Evolutionary conservation across 768 basidiomycete species (phyloP).

Genomic region (Gloeophyllum trabeum): DNA sequence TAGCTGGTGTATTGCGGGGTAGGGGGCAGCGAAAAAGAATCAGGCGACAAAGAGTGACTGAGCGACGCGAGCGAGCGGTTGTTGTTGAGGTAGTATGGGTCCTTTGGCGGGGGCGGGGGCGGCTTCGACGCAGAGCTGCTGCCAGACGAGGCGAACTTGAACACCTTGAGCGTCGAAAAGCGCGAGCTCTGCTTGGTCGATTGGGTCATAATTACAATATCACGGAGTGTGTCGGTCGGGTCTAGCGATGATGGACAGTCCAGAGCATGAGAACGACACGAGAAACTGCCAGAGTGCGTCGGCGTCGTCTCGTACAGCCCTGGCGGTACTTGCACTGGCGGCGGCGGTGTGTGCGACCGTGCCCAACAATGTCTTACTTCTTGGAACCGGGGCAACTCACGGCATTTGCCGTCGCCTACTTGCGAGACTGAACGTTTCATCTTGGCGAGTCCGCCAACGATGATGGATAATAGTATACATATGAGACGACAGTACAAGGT

Average conservation of each 20-base stretch:
- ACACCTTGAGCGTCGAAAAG: constrained; percentile 29
- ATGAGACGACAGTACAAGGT: too few relatives aligned
- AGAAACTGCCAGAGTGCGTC: background rate
- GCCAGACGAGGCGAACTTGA: constrained; percentile 20
- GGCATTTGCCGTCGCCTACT: too few relatives aligned
- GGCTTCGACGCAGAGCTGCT: constrained; percentile 19
- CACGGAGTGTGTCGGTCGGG: too few relatives aligned
- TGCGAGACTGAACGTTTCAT: too few relatives aligned
- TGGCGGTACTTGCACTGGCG: too few relatives aligned
- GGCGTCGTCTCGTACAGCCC: background rate
- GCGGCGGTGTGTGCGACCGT: too few relatives aligned
- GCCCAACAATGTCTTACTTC: too few relatives aligned
- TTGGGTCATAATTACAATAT: background rate
- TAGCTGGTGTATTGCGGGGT: constrained; percentile 12
- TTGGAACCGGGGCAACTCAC: too few relatives aligned
- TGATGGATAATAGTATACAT: too few relatives aligned
- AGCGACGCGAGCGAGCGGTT: constrained; percentile 30
- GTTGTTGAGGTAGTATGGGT: constrained; percentile 32
- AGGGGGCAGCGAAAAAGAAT: constrained; percentile 21
- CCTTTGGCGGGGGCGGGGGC: constrained; percentile 58
- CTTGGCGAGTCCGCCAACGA: too few relatives aligned
- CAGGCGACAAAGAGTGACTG: constrained; percentile 32
- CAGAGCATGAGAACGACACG: background rate
- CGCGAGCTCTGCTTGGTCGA: constrained; percentile 20
- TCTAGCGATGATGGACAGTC: background rate